Evolutionary conservation across 192 early-diverging fungal species (phyloP).

Genomic region (Diversispora epigaea): DNA sequence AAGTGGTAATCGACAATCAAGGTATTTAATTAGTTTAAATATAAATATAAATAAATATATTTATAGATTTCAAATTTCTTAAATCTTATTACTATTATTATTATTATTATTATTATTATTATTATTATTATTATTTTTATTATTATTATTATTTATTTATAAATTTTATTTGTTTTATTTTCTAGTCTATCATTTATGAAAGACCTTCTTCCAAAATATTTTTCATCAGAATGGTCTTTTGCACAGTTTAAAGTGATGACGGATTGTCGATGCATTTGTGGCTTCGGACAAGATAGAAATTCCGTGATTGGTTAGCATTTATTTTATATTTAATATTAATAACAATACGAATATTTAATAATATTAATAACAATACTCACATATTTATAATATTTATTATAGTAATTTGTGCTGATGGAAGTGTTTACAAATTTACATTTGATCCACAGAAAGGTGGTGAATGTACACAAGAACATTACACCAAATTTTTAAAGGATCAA

Average conservation of each 20-base stretch:
- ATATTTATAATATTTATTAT: not conserved
- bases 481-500: constrained; percentile 5
- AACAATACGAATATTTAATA: not conserved
- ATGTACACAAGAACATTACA: constrained; percentile 47
- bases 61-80: not conserved
- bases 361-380: not conserved
- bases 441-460: constrained; percentile 75
- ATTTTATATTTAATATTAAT: not conserved
- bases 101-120: constrained; percentile 3
- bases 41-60: not conserved
- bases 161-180: not conserved
- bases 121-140: not conserved
- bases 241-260: constrained; percentile 78
- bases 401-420: constrained; percentile 86
- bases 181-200: constrained; percentile 67
- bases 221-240: constrained; percentile 93
- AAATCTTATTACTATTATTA: not conserved
- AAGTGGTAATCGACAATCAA: constrained; percentile 52
- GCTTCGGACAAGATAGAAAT: constrained; percentile 77
- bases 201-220: constrained; percentile 87
- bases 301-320: constrained; percentile 60
- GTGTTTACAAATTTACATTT: constrained; percentile 81
- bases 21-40: no score
- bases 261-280: constrained; percentile 79
- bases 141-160: no score